Percentiles rank a stretch among this genome's conserved stretches.
These are phyloP conservation scores for Chimonanthus praecox DNA, from an alignment of 164 flowering plant species.

Conservation along the genomic window DNA sequence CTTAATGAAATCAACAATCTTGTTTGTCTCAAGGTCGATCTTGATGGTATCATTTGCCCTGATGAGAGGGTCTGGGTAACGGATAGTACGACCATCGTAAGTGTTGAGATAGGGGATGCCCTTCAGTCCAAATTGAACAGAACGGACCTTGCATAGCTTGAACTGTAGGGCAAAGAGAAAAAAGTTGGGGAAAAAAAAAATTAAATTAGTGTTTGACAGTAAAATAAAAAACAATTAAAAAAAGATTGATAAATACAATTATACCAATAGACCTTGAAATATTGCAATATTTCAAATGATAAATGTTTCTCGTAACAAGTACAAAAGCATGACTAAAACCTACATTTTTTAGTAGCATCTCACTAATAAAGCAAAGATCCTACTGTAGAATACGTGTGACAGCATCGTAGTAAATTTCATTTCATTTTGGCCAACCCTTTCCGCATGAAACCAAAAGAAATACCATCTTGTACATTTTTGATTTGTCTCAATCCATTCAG, in stretches of 20 bases:
- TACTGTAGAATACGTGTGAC: too few relatives aligned
- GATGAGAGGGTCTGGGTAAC: slow-evolving; percentile 84
- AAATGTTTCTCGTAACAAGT: too few relatives aligned
- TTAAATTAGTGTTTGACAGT: background rate
- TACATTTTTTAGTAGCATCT: too few relatives aligned
- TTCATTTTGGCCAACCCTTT: too few relatives aligned
- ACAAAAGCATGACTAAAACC: background rate
- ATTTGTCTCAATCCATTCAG: too few relatives aligned
- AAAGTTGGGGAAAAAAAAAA: background rate
- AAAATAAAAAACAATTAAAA: too few relatives aligned
- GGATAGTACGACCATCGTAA: slow-evolving; percentile 83
- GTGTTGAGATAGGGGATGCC: slow-evolving; percentile 82
- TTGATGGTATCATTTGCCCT: slow-evolving; percentile 85
- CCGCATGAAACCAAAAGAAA: too few relatives aligned
- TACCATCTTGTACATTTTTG: too few relatives aligned
- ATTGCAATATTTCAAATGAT: too few relatives aligned
- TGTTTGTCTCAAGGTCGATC: slow-evolving; percentile 64
- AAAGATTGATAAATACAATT: too few relatives aligned
- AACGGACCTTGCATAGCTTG: slow-evolving; percentile 74
- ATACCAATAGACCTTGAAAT: background rate
- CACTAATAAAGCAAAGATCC: too few relatives aligned
- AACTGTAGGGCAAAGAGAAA: slow-evolving; percentile 36
- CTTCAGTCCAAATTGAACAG: slow-evolving; percentile 66
- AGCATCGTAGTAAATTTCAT: too few relatives aligned
- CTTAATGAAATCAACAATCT: slow-evolving; percentile 69